phyloP scores from a whole-genome alignment of 306 rosid species.

The Cucurbita argyrosperma region DNA sequence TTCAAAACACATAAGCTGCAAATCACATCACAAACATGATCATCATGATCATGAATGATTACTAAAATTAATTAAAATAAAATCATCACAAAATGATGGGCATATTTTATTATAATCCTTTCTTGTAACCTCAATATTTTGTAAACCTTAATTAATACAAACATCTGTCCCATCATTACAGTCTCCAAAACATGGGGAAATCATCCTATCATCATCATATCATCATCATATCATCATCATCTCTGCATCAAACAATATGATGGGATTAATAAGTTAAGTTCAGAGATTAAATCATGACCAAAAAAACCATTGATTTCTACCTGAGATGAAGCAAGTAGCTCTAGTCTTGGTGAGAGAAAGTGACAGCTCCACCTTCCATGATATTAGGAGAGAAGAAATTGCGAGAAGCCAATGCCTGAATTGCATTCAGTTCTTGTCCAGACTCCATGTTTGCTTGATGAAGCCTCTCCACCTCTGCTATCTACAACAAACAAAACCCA shows the following conservation, averaged over 20 bases:
- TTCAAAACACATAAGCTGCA: neutral
- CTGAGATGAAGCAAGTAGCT: conserved; percentile 88
- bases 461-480: conserved; percentile 68
- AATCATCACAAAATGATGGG: neutral
- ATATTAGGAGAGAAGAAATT: conserved; percentile 55
- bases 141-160: neutral
- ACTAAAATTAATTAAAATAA: neutral
- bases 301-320: neutral
- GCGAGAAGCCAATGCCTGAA: conserved; percentile 68
- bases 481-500: conserved; percentile 11
- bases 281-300: too few species aligned
- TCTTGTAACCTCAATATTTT: neutral
- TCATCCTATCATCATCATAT: neutral
- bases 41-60: neutral
- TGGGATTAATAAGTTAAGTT: too few species aligned
- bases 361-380: conserved; percentile 36
- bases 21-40: neutral
- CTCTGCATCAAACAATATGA: neutral
- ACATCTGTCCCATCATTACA: neutral
- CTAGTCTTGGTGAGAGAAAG: conserved; percentile 55
- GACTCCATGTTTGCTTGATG: conserved; percentile 63
- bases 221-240: neutral
- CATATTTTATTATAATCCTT: neutral
- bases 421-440: conserved; percentile 55
- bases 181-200: neutral